Evolutionary conservation across 2,329 filamentous ascomycete genomes (phyloP), one percentile per base, ranked within the genome.

Genomic region (Lizonia empirigonia): DNA sequence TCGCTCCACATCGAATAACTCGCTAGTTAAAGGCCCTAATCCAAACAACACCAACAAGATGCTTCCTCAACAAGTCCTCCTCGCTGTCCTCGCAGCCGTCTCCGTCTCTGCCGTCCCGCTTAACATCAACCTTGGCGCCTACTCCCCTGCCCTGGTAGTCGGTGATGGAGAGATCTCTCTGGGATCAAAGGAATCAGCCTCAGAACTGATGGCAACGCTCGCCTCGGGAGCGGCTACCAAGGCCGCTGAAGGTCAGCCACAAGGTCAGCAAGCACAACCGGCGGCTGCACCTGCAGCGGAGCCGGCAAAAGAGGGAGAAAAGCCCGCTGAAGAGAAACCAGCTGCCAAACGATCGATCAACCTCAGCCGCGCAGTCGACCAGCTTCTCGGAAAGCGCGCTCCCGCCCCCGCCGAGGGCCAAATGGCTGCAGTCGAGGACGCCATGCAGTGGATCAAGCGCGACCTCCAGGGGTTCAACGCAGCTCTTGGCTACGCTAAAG

Each of bases 91-190:
- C 50, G 69, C 69, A 51, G 60, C 68, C 52, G 66, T 73, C 60
- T 62, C 68, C 42, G 49, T 52, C 33, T 53, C 50, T 12, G 74
- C 74, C 50, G 68, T 78, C 37, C 77, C 78, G 22, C 75, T 80
- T 41, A 80, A 80, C 74, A 80, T 80, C 76, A 80, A 80, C 69
- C 72, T 80, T 44, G 78, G 78, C 44, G 77, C 78, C 24, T 80
- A 79, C 63, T 80, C 78, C 34, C 78, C 78, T 40, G 78, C 78
- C 59, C 60, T 80, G 71, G 78, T 80, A 70, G 78, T 80, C 70
- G 78, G 78, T 78, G 78, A 80, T 73, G 78, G 78, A 70, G 78
- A 78, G 66, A 80, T 80, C 50, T 77, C 77, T 40, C 77, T 80
- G 44, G 76, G 74, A 52, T 74, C 70, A 3, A 74, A 70, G 40